Conservation (phyloP, 345 rosid genomes). For the Populus euphratica region DNA sequence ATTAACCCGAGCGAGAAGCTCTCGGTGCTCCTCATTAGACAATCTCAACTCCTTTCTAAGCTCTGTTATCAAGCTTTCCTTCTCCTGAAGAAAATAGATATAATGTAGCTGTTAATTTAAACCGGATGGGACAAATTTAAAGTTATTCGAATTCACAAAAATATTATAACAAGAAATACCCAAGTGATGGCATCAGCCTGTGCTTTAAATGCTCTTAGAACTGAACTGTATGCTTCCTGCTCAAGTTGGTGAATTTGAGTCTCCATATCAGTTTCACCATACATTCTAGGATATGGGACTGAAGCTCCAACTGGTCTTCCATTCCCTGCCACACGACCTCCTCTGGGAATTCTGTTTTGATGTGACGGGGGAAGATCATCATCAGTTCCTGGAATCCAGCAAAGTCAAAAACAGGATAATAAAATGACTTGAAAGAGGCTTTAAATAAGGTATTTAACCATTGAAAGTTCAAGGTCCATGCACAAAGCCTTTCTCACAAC, state of each 20-base stretch:
- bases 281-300: slow-evolving; percentile 61
- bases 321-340: slow-evolving; percentile 57
- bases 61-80: slow-evolving; percentile 79
- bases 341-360: slow-evolving; percentile 57
- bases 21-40: slow-evolving; percentile 83
- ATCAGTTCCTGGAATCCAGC: slow-evolving; percentile 64
- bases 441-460: not conserved
- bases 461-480: not conserved
- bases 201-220: slow-evolving; percentile 88
- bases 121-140: slow-evolving; percentile 29
- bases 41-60: slow-evolving; percentile 79
- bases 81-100: slow-evolving; percentile 59
- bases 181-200: slow-evolving; percentile 95
- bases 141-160: slow-evolving; percentile 18
- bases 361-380: slow-evolving; percentile 82
- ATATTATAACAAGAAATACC: slow-evolving; percentile 40
- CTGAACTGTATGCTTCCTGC: slow-evolving; percentile 75
- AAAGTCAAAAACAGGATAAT: not conserved
- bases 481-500: not conserved
- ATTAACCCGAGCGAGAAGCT: slow-evolving; percentile 73
- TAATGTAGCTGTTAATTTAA: slow-evolving; percentile 33
- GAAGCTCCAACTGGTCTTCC: slow-evolving; percentile 55
- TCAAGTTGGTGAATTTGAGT: slow-evolving; percentile 81
- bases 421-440: not conserved
- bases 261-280: slow-evolving; percentile 80